These are phyloP conservation scores for Neoboletus brunneissimus DNA, from an alignment of 768 basidiomycete genomes.

Conservation along the genomic window DNA sequence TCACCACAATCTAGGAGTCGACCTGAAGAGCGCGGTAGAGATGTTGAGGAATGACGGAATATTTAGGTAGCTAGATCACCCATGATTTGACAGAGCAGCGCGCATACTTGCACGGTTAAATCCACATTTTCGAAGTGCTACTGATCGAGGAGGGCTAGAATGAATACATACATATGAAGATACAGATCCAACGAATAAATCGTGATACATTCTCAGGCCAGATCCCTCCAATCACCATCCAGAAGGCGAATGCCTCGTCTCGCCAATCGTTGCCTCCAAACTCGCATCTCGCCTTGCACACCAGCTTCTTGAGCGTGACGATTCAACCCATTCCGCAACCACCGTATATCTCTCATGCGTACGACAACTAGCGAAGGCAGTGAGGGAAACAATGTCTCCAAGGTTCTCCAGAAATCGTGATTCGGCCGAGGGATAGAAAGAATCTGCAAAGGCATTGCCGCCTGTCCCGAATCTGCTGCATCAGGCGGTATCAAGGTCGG, in stretches of 20 bases:
- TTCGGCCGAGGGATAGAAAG: slow-evolving; percentile 77
- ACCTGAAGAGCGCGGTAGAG: slow-evolving; percentile 35
- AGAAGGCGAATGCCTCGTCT: slow-evolving; percentile 59
- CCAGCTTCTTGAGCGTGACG: slow-evolving; percentile 66
- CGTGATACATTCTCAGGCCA: slow-evolving; percentile 15
- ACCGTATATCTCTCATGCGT: slow-evolving; percentile 65
- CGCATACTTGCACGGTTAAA: background rate
- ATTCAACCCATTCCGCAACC: slow-evolving; percentile 68
- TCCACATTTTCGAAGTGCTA: background rate
- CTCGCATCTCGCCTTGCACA: slow-evolving; percentile 76
- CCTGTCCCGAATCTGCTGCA: slow-evolving; percentile 30
- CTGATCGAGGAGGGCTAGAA: slow-evolving; percentile 5
- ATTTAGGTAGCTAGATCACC: background rate
- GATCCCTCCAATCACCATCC: slow-evolving; percentile 70
- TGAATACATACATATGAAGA: background rate
- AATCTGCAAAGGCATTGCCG: slow-evolving; percentile 45
- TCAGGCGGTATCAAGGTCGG: slow-evolving; percentile 44
- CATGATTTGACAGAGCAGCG: background rate
- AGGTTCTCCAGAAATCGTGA: slow-evolving; percentile 50
- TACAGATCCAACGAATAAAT: slow-evolving; percentile 11
- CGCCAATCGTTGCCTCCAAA: slow-evolving; percentile 64
- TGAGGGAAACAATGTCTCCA: slow-evolving; percentile 54
- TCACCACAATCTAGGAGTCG: slow-evolving; percentile 44
- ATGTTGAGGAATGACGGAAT: slow-evolving; percentile 14
- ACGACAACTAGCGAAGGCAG: slow-evolving; percentile 58